Base-by-base conservation (phyloP, 2,329 filamentous ascomycete genomes). In the Monilinia laxa region DNA sequence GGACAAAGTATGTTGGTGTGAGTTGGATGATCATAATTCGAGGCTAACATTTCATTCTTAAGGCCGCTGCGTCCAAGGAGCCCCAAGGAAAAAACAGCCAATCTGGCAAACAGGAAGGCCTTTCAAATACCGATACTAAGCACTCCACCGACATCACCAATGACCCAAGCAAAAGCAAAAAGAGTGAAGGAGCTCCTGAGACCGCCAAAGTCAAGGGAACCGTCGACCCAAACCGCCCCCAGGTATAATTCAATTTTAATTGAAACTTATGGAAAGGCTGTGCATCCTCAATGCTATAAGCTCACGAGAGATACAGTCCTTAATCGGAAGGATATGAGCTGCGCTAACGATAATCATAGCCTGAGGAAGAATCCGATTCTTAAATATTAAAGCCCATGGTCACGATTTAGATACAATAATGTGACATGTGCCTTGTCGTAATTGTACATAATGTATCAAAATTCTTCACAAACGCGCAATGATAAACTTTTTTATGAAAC, bases 121-220 rank as follows among this genome's bases (percentile, higher is more conserved):
- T 85, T 20, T 80, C 79, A 64, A 86, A 83, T 71, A 78, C 78
- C 20, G 80, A 84, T 60, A 85, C 84, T 7, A 78, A 80, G 65
- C 81, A 86, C 75, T 80, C 81, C 38, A 78, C 77, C 35, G 74
- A 80, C 62, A 77, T 79, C 68, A 77, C 78, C 68, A 76, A 78
- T 53, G 76, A 81, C 60, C 72, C 78, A 7, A 78, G 79, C 47
- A 83, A 83, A 78, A 84, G 81, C 74, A 82, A 81, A 73, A 87
- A 87, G 79, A 77, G 79, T n/a, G 84, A 87, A 76, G 85, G 84
- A 40, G 76, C 78, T 62, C 81, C 81, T 40, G 84, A 87, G 58
- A 81, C 83, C 14, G 82, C 84, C 28, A 87, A 87, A 75, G 70
- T 79, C 35, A 81, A 82, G 74, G 82, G 82, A 42, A 81, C 82